Evolutionary conservation across 495 filamentous ascomycete genomes (phyloP), one percentile per base, ranked within the genome.

Genomic region (Penicillium desertorum): DNA sequence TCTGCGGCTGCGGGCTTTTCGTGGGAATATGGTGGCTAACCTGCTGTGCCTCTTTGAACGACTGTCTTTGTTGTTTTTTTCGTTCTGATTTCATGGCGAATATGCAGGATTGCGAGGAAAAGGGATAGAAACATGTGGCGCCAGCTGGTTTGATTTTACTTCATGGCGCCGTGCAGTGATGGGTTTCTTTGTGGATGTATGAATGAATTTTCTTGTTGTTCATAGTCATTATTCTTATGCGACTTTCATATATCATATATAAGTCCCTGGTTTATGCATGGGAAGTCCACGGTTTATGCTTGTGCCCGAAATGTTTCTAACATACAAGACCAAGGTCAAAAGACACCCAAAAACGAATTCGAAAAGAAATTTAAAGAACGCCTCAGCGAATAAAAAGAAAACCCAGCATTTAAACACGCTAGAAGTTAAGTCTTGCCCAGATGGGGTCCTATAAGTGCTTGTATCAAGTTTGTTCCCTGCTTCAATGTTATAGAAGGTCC

Each of bases 81-180:
- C 34, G 14, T 36, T 42, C 44, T 11, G 30, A 14, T 36, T 58
- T 60, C 20, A 44, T 22, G 22, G 52, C 52, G 52, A 54, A 55
- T 16, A 19, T 30, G 30, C 19, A 22, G 53, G 44, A 29, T 45
- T 53, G 39, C 27, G 41, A 30, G 25, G 53, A 20, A 55, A 55
- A 55, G 30, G 42, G 27, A 47, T 46, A 55, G 43, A 55, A 47
- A 47, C 10, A 30, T 29, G 19, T 55, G 53, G 53, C 53, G 43
- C 53, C 45, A 55, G 53, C 53, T 39, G 43, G 53, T 47, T 39
- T 39, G 36, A 20, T 41, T 46, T 45, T 16, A 36, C 19, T 52
- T 29, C 17, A 44, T 32, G 51, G 37, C 32, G 39, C 51, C 39
- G 36, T 53, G 30, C 22, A 23, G 11, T 53, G 34, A 16, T 53